These are phyloP conservation scores for Didymella pomorum DNA, from an alignment of 2,329 filamentous ascomycete species.

Conservation along the genomic window DNA sequence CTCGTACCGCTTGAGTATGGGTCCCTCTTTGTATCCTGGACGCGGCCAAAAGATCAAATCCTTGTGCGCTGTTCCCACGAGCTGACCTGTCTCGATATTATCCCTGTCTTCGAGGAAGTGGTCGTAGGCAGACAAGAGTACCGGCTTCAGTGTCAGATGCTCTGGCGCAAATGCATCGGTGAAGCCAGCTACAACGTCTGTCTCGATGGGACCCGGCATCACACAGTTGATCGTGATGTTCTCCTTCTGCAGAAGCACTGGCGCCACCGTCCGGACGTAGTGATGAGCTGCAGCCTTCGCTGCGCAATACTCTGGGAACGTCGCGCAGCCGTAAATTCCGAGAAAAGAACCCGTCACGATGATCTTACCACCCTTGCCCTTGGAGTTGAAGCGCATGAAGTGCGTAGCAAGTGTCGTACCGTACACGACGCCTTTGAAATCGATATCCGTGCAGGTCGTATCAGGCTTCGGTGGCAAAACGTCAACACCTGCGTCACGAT, in stretches of 20 bases:
- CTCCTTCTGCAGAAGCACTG: slow-evolving; percentile 49
- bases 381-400: slow-evolving; percentile 61
- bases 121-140: not conserved
- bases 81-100: not conserved
- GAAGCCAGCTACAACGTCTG: slow-evolving; percentile 47
- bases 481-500: slow-evolving; percentile 34
- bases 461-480: slow-evolving; percentile 56
- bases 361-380: slow-evolving; percentile 54
- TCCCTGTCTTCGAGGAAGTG: slow-evolving; percentile 1
- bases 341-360: slow-evolving; percentile 56
- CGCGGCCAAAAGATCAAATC: not conserved
- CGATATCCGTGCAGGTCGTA: slow-evolving; percentile 56
- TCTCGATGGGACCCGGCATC: slow-evolving; percentile 58
- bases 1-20: not conserved
- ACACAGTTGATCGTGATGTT: slow-evolving; percentile 60
- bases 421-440: slow-evolving; percentile 61
- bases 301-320: slow-evolving; percentile 60
- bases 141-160: slow-evolving; percentile 47
- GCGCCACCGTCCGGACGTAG: slow-evolving; percentile 38
- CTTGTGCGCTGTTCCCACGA: not conserved
- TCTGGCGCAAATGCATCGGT: slow-evolving; percentile 32
- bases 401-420: slow-evolving; percentile 60
- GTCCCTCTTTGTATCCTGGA: slow-evolving; percentile 1
- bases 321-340: slow-evolving; percentile 54
- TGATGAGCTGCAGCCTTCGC: slow-evolving; percentile 57